Evolutionary conservation across 129 eudicot genomes (phyloP).

Genomic region (Logfia minima): DNA sequence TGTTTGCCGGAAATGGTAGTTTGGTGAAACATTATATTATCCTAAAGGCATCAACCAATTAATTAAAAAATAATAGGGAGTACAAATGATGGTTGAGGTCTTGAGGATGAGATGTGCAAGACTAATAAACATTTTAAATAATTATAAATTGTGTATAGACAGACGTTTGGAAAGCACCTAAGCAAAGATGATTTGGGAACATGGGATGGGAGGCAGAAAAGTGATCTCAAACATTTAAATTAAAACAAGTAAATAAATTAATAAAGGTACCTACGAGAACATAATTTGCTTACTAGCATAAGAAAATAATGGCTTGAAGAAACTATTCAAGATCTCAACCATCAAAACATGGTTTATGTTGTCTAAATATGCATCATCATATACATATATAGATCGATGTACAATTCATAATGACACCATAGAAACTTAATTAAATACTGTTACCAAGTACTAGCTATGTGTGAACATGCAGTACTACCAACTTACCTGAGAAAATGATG

Average conservation of each 20-base stretch:
- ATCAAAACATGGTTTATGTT: neutral
- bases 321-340: neutral
- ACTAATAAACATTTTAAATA: neutral
- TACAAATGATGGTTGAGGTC: too few relatives aligned
- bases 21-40: too few relatives aligned
- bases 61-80: too few relatives aligned
- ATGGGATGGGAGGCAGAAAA: neutral
- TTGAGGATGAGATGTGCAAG: too few relatives aligned
- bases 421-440: neutral
- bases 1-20: too few relatives aligned
- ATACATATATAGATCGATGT: too few relatives aligned
- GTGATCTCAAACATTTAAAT: neutral
- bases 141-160: neutral
- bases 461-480: neutral
- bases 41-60: too few relatives aligned
- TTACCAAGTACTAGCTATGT: neutral
- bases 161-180: neutral
- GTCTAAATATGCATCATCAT: neutral
- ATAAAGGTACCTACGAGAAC: neutral
- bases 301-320: too few relatives aligned
- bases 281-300: neutral
- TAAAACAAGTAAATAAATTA: neutral
- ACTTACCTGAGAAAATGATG: slow-evolving; percentile 26
- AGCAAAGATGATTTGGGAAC: neutral
- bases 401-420: too few relatives aligned